Percentiles rank a stretch among this genome's conserved stretches.
Evolutionary conservation across 179 eudicot genomes (phyloP).

Genomic region (Monotropa hypopitys): DNA sequence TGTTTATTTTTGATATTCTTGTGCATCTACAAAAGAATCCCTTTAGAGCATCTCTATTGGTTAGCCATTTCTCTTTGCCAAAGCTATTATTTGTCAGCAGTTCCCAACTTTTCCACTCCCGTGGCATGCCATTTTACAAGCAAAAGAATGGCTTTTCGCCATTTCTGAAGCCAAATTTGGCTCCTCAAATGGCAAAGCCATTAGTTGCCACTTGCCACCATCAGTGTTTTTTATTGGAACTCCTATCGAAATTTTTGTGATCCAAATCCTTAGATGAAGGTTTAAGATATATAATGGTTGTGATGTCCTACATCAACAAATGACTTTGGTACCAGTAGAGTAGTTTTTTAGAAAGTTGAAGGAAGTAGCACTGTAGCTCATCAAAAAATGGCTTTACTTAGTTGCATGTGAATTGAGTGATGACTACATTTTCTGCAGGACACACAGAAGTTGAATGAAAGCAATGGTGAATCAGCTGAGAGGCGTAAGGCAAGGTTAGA

Average conservation of each 20-base stretch:
- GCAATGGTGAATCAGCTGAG: conserved; percentile 49
- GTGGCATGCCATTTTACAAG: not conserved
- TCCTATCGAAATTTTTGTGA: no score
- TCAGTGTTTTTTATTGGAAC: no score
- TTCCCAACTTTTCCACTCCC: not conserved
- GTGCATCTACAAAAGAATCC: not conserved
- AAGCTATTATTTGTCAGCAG: not conserved
- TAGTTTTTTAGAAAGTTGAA: not conserved
- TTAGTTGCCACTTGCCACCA: no score
- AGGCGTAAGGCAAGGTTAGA: conserved; percentile 70
- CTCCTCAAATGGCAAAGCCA: not conserved
- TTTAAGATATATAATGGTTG: not conserved
- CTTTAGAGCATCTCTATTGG: not conserved
- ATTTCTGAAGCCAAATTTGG: not conserved
- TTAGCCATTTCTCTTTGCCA: not conserved
- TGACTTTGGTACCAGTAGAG: not conserved
- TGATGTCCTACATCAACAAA: not conserved
- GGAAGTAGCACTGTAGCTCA: not conserved
- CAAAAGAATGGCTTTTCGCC: not conserved
- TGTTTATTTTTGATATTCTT: not conserved
- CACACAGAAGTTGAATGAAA: conserved; percentile 30
- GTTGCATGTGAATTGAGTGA: not conserved
- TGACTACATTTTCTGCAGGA: conserved; percentile 19
- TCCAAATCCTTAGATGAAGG: no score
- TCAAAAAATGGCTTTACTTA: not conserved